Base-by-base conservation (phyloP, 2,329 filamentous ascomycete species). In the Trichoderma citrinoviride region DNA sequence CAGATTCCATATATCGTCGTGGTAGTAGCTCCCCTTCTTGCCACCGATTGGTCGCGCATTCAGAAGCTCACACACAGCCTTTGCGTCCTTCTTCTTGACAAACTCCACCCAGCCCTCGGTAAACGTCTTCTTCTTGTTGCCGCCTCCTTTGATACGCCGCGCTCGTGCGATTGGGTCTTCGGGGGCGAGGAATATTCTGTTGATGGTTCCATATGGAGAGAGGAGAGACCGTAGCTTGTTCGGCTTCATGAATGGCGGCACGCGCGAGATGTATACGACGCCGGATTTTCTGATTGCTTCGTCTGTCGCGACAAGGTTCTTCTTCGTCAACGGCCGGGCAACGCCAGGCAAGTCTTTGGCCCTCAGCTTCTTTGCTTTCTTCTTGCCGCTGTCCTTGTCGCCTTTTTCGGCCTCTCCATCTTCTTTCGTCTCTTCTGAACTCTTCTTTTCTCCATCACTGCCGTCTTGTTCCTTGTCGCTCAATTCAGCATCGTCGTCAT, bases 81-180 rank as follows among this genome's bases (percentile, higher is more conserved):
- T 92, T 41, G 92, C 92, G 67, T 93, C 88, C 68, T 83, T 83
- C 77, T 95, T 95, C 67, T 84, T 82, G 41, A 87, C 76, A 71
- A 94, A 96, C 75, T 96, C 92, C 29, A 95, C 87, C 92, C 92
- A 96, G 52, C 92, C 92, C 76, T 96, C 92, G 3, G 87, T 89
- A 77, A 87, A 95, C n/a, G 85, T 85, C 66, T 87, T 85, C 77
- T 93, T 92, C 79, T 93, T 93, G 79, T 94, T 95, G 65, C 92
- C 92, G 57, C 92, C 92, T 57, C 83, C 84, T 62, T 85, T 84
- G 14, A 93, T 82, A 33, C 92, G 88, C 27, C 86, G 83, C 7
- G 85, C 80, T 70, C 91, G 90, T 6, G 84, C 82, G 3, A 84
- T 76, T 0, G 87, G 84, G 72, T 92, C 88, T 77, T 95, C 91